A percentile compares a stretch with the other conserved stretches of the same genome.
These are phyloP conservation scores for Fusarium abutilonis DNA, from an alignment of 2,329 filamentous ascomycete genomes.

Conservation along the genomic window DNA sequence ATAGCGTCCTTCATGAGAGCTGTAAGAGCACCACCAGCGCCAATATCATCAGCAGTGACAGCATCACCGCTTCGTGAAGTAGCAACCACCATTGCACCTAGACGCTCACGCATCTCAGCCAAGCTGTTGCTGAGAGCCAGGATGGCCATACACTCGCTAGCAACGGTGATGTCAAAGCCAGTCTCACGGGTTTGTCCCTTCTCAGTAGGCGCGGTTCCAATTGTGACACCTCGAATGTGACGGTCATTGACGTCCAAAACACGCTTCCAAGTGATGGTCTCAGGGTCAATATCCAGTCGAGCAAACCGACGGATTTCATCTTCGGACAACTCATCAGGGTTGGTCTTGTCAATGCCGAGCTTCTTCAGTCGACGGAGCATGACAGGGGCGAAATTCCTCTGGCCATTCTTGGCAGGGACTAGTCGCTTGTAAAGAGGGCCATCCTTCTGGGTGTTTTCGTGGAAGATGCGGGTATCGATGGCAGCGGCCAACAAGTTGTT, in stretches of 20 bases:
- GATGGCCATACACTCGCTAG: constrained; percentile 98
- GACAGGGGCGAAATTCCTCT: constrained; percentile 84
- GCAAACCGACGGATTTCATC: constrained; percentile 91
- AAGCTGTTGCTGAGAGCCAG: constrained; percentile 91
- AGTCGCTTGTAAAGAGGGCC: constrained; percentile 86
- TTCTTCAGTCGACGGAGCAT: constrained; percentile 96
- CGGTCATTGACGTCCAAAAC: constrained; percentile 98
- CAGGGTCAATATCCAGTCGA: constrained; percentile 94
- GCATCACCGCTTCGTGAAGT: constrained; percentile 87
- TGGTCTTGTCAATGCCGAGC: constrained; percentile 93
- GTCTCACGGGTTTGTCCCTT: constrained; percentile 89
- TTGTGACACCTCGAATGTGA: constrained; percentile 87
- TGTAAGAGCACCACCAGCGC: constrained; percentile 88
- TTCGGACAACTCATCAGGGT: constrained; percentile 87
- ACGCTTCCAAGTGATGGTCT: constrained; percentile 96
- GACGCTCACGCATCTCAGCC: constrained; percentile 87
- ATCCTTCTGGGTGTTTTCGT: constrained; percentile 95
- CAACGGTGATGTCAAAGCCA: constrained; percentile 97
- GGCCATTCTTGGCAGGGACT: constrained; percentile 89
- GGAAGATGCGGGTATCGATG: constrained; percentile 98
- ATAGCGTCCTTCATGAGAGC: constrained; percentile 98
- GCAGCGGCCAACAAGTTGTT: constrained; percentile 97
- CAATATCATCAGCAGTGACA: constrained; percentile 95
- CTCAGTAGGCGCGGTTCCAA: constrained; percentile 89
- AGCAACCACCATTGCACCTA: constrained; percentile 95